Base-by-base conservation (phyloP, 805 yeast species). In the Yamadazyma tumulicola region DNA sequence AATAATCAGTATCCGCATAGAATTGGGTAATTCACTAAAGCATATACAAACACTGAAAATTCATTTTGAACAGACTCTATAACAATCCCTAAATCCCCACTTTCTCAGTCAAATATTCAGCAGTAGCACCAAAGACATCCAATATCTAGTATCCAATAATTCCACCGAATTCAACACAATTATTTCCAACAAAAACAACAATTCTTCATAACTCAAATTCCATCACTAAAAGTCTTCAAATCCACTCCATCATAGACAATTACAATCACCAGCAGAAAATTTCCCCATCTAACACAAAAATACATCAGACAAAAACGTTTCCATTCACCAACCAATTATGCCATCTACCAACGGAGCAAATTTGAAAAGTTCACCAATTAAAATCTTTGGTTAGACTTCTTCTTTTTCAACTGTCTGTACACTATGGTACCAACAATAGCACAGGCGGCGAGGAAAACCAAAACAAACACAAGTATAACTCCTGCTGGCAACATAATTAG, bases 381-480 rank as follows among this genome's bases (percentile, higher is more conserved):
- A 42, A 61, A 62, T 59, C 67, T 62, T 51, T 60, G 63, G 55
- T 58, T 52, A 38, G 69, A 47, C 57, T 67, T 70, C 53, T 55
- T 67, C 22, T 64, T 66, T 56, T 62, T 63, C 43, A 68, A 27
- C 46, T 53, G 59, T 67, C 67, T 70, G 41, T 55, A 59, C 51
- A 62, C 42, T 46, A 55, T 51, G 41, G 67, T 54, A 52, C 58
- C 60, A 43, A 48, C 39, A 38, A 71, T 47, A 43, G 60, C 68
- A 45, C 47, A 37, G 39, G 52, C 46, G 41, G 71, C 74, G 57
- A 72, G 73, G 64, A 74, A 74, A 43, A 75, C 46, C 55, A 75
- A 69, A 46, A 61, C 65, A 65, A 79, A 78, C 48, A 80, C 86
- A 59, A 79, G 69, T 61, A 79, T 79, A 67, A 80, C 85, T 66